Evolutionary conservation across 116 monocot species (phyloP), one percentile per base, ranked within the genome.

Genomic region (Phalaenopsis hybrid): DNA sequence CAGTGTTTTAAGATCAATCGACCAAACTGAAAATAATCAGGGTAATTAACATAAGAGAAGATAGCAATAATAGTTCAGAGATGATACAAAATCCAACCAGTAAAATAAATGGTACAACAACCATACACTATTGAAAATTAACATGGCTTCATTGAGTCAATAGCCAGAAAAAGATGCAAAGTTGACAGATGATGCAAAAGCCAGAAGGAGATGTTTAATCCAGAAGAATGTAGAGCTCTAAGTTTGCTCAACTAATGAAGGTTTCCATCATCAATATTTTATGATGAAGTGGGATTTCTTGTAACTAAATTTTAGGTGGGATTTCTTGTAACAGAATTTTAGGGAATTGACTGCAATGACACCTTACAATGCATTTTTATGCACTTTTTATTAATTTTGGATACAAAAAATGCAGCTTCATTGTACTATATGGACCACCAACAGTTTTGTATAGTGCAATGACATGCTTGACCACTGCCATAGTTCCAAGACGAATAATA

Each of bases 11-110:
- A 85, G 57, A 86, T 96, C 91, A 85, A 96, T 86, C 46, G 86
- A 89, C 92, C 93, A 94, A 83, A 96, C 96, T 96, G 96, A 82
- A 89, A 75, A 44, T 74, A 72, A 45, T 31, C 37, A 84, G 81
- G 59, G 52, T 69, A 88, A 16, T 72, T 41, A 76, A 37, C 51
- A 83, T 82, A 43, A 82, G 81, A 80, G 21, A 11, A 75, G 8
- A 7, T 1, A 79, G 31, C 5, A 80, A 80, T 10, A 81, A 77
- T 46, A 17, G 59, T 34, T 6, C 21, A 44, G 34, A 5, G 31
- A 80, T 12, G 9, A 17, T 44, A 21, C 63, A 20, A 63, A 63
- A 15, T 55, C 25, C 63, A 63, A 82, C 34, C 9, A 16, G 20
- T n/a, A 34, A 75, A 75, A 46, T 17, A 2, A 44, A 45, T 75